Percentiles rank a stretch among this genome's conserved stretches.
phyloP scores from a whole-genome alignment of 2,329 filamentous ascomycete species.

The Colletotrichum paranaense region DNA sequence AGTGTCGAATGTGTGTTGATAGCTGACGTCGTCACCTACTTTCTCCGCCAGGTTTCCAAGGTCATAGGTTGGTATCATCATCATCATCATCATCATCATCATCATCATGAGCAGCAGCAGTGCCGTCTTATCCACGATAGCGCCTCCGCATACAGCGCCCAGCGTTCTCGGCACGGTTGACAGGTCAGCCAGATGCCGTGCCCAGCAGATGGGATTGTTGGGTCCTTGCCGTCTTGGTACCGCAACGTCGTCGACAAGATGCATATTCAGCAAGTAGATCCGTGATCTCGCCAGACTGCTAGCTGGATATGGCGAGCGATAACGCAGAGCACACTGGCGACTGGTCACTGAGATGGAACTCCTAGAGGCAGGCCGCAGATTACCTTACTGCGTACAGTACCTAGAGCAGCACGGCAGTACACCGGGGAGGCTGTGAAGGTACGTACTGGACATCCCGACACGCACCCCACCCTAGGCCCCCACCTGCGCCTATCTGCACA shows the following conservation, averaged over 20 bases:
- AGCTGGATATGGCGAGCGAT: neutral
- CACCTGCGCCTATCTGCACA: conserved; percentile 6
- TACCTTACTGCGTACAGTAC: too few relatives aligned
- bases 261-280: neutral
- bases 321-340: neutral
- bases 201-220: neutral
- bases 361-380: neutral
- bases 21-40: neutral
- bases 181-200: neutral
- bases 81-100: neutral
- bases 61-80: too few relatives aligned
- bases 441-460: neutral
- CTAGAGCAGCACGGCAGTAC: neutral
- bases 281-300: neutral
- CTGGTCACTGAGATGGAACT: neutral
- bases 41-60: neutral
- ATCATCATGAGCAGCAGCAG: neutral
- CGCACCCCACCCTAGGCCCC: neutral
- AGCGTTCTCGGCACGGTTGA: neutral
- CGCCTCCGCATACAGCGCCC: neutral
- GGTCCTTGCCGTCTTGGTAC: neutral
- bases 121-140: neutral
- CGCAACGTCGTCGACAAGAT: neutral
- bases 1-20: neutral
- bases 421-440: neutral